Percentiles rank a stretch among this genome's conserved stretches.
phyloP scores from a whole-genome alignment of 441 rosid genomes.

The Gossypium schwendimanii region DNA sequence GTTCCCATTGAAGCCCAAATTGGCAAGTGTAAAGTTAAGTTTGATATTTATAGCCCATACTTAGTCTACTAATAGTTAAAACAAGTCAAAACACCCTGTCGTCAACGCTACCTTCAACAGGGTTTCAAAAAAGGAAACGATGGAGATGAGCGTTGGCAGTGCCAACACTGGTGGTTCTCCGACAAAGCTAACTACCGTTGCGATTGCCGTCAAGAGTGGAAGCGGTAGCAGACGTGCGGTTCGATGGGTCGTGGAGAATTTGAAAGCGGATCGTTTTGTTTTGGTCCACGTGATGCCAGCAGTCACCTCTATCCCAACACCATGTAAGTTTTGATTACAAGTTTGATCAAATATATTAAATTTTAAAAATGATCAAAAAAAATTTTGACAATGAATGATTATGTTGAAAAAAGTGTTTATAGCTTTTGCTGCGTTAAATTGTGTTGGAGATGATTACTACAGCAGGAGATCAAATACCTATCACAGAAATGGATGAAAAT shows the following conservation, averaged over 20 bases:
- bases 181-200: conserved; percentile 36
- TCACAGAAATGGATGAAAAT: conserved; percentile 57
- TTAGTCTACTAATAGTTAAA: too few species aligned
- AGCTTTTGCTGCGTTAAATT: neutral
- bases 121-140: neutral
- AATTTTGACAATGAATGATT: neutral
- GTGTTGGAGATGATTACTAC: neutral
- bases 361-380: neutral
- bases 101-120: too few species aligned
- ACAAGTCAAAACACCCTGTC: too few species aligned
- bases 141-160: conserved; percentile 13
- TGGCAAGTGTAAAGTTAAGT: too few species aligned
- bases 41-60: too few species aligned
- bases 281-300: conserved; percentile 65
- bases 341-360: neutral
- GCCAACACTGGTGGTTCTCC: conserved; percentile 14
- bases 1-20: too few species aligned
- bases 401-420: neutral
- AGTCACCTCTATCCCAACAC: conserved; percentile 62
- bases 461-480: conserved; percentile 56
- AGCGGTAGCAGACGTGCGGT: conserved; percentile 71
- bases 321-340: conserved; percentile 33
- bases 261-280: conserved; percentile 46
- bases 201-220: conserved; percentile 73
- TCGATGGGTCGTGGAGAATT: conserved; percentile 69